phyloP scores from a whole-genome alignment of 2,329 filamentous ascomycete genomes.

The Fusarium clavum region DNA sequence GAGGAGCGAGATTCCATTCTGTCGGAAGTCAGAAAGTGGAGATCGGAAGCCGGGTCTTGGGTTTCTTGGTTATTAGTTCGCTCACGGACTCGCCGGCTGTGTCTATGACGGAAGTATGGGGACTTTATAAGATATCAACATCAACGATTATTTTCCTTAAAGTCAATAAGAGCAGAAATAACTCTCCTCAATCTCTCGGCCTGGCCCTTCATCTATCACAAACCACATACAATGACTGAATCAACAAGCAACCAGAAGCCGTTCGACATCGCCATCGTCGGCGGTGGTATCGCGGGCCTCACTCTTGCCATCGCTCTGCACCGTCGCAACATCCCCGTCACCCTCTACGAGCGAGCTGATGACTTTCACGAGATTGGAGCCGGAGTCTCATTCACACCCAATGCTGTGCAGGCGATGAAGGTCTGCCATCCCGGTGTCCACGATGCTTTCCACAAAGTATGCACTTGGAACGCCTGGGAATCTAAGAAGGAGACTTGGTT shows the following conservation, averaged over 20 bases:
- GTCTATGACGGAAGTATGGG: conserved; percentile 18
- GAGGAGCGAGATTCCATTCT: not conserved
- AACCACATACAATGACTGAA: not conserved
- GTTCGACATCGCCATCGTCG: conserved; percentile 59
- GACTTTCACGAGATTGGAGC: conserved; percentile 61
- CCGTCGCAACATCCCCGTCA: conserved; percentile 56
- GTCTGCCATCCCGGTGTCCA: conserved; percentile 53
- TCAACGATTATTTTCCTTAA: not conserved
- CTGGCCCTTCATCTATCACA: not conserved
- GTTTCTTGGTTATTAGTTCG: not conserved
- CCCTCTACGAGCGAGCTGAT: conserved; percentile 59
- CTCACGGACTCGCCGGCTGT: not conserved
- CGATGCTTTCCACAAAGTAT: conserved; percentile 46
- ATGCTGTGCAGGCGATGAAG: conserved; percentile 60
- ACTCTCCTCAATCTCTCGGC: not conserved
- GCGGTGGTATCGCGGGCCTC: conserved; percentile 63
- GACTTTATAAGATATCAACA: not conserved
- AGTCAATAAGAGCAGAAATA: not conserved
- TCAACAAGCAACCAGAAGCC: conserved; percentile 21
- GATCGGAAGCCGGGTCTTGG: conserved; percentile 24
- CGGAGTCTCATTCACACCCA: conserved; percentile 64
- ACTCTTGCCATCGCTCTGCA: conserved; percentile 61
- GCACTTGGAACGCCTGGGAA: conserved; percentile 42
- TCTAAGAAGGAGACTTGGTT: conserved; percentile 42
- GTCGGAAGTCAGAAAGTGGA: conserved; percentile 9